Evolutionary conservation across 2,329 filamentous ascomycete species (phyloP).

Genomic region (Colletotrichum sp.): DNA sequence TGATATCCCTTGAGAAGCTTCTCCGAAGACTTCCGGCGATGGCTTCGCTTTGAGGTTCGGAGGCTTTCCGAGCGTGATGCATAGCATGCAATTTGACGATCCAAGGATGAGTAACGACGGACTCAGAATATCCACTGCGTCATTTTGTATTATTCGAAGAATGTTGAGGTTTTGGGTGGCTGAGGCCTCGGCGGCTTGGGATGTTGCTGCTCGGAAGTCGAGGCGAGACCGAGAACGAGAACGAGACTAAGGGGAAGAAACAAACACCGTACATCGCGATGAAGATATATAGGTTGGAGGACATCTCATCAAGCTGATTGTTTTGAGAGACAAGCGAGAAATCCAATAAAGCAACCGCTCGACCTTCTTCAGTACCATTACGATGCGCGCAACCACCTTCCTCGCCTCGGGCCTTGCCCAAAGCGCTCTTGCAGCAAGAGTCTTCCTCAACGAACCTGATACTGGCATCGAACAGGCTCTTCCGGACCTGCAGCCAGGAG

Average conservation of each 20-base stretch:
- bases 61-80: not conserved
- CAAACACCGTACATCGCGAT: not conserved
- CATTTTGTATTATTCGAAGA: not conserved
- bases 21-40: not conserved
- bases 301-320: not conserved
- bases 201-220: not conserved
- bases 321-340: not conserved
- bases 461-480: constrained; percentile 47
- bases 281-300: not conserved
- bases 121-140: not conserved
- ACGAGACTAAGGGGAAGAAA: not conserved
- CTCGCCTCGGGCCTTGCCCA: constrained; percentile 32
- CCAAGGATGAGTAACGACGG: not conserved
- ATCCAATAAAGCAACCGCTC: not conserved
- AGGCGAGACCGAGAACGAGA: not conserved
- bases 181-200: not conserved
- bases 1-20: not conserved
- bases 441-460: constrained; percentile 50
- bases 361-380: not conserved
- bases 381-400: constrained; percentile 30
- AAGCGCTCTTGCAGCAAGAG: constrained; percentile 44
- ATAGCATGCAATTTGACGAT: not conserved
- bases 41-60: not conserved
- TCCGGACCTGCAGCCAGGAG: constrained; percentile 34
- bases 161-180: not conserved